Percentiles rank a stretch among this genome's conserved stretches.
These are phyloP conservation scores for Protomyces arabidopsidicola DNA, from an alignment of 1,139 yeast species.

Conservation along the genomic window DNA sequence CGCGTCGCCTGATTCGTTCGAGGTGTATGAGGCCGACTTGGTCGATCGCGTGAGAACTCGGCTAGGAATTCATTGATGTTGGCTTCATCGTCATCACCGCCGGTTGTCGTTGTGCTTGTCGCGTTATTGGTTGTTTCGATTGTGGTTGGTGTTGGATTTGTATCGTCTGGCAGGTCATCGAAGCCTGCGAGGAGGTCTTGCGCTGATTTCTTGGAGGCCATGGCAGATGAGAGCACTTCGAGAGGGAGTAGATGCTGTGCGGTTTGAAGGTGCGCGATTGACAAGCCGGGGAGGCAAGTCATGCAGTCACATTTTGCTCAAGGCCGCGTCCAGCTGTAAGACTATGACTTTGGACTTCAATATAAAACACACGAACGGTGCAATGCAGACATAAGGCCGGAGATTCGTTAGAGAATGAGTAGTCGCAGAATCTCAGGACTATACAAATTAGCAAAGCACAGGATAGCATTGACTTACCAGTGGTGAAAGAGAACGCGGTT, in stretches of 20 bases:
- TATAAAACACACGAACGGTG: too few species aligned
- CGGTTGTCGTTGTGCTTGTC: not conserved
- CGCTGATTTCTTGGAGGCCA: not conserved
- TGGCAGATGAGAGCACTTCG: not conserved
- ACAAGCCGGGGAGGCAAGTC: too few species aligned
- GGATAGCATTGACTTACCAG: not conserved
- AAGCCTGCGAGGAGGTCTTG: not conserved
- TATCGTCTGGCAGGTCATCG: not conserved
- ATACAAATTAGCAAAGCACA: not conserved
- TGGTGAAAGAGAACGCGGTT: not conserved
- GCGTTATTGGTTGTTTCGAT: not conserved
- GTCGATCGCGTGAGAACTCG: slow-evolving; percentile 19
- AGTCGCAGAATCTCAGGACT: not conserved
- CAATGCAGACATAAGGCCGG: too few species aligned
- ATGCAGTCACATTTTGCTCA: too few species aligned
- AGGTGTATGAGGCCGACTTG: slow-evolving; percentile 11
- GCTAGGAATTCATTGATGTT: slow-evolving; percentile 25
- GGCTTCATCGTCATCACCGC: slow-evolving; percentile 20
- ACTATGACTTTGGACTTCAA: too few species aligned
- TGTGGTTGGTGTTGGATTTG: not conserved
- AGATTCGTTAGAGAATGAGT: not conserved
- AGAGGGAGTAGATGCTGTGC: too few species aligned
- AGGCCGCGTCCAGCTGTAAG: too few species aligned
- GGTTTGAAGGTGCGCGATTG: too few species aligned
- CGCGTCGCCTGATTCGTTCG: not conserved